Conservation (phyloP, 257 asterid species). For the Verbascum thapsus region DNA sequence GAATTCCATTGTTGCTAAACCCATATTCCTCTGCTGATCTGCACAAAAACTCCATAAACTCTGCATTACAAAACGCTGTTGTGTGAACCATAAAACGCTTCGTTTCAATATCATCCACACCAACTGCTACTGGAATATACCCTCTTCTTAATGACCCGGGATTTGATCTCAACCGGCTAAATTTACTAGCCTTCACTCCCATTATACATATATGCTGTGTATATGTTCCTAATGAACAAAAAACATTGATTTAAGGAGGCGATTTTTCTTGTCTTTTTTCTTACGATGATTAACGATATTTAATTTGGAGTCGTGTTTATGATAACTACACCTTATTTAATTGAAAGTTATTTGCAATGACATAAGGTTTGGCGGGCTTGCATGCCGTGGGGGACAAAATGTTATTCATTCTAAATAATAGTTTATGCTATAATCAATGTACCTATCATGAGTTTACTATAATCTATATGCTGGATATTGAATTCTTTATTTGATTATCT, state of each 20-base stretch:
- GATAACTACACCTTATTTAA: constrained; percentile 20
- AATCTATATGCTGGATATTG: neutral
- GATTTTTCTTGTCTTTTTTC: constrained; percentile 11
- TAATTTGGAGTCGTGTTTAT: neutral
- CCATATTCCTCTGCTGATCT: constrained; percentile 70
- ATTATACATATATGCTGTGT: constrained; percentile 6
- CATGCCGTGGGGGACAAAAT: constrained; percentile 32
- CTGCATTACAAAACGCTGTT: constrained; percentile 44
- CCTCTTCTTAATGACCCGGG: constrained; percentile 40
- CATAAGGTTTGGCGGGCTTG: neutral
- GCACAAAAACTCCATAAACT: constrained; percentile 52
- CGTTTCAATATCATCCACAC: constrained; percentile 38
- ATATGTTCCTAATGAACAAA: neutral
- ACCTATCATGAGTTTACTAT: neutral
- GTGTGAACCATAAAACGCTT: constrained; percentile 58
- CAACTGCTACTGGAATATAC: constrained; percentile 62
- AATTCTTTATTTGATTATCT: neutral
- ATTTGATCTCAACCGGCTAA: constrained; percentile 32
- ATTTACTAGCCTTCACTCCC: constrained; percentile 50
- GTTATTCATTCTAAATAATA: neutral
- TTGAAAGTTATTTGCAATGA: constrained; percentile 3
- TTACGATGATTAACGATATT: neutral
- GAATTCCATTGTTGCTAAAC: constrained; percentile 52
- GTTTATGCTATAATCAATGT: neutral
- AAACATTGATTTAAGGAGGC: neutral